Evolutionary conservation across 768 basidiomycete genomes (phyloP).

Genomic region (Serendipita indica): DNA sequence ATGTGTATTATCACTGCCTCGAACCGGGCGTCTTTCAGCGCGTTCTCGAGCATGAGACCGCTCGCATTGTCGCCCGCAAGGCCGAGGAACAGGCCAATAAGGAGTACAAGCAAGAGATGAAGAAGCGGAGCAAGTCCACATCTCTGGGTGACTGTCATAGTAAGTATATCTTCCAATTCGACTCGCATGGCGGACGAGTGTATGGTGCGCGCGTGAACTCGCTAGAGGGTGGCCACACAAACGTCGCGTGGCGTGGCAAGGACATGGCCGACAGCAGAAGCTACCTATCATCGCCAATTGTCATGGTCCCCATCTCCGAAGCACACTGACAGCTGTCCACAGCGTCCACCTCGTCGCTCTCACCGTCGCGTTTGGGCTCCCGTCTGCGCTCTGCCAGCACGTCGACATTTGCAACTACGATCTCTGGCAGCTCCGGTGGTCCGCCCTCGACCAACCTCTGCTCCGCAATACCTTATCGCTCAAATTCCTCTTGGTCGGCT

Average conservation of each 20-base stretch:
- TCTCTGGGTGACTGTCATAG: not conserved
- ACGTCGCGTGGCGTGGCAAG: too few species aligned
- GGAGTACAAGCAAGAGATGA: not conserved
- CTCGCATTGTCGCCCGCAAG: not conserved
- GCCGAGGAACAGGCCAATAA: constrained; percentile 3
- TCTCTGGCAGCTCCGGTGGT: not conserved
- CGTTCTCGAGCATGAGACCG: not conserved
- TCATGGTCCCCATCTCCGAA: not conserved
- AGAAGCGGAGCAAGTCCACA: not conserved
- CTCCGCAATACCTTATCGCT: too few species aligned
- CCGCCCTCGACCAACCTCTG: not conserved
- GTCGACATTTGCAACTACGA: constrained; percentile 4
- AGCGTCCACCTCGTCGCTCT: not conserved
- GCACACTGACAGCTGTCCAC: not conserved
- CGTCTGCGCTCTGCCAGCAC: not conserved
- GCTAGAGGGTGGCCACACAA: too few species aligned
- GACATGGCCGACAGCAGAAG: too few species aligned
- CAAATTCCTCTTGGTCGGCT: too few species aligned
- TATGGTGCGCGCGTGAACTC: too few species aligned
- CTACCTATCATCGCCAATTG: too few species aligned
- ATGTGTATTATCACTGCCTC: not conserved
- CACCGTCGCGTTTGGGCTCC: not conserved
- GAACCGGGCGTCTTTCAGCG: constrained; percentile 6
- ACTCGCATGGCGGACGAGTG: too few species aligned
- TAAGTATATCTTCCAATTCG: not conserved